Base-by-base conservation (phyloP, 2,329 filamentous ascomycete genomes). In the Karstenula rhodostoma region DNA sequence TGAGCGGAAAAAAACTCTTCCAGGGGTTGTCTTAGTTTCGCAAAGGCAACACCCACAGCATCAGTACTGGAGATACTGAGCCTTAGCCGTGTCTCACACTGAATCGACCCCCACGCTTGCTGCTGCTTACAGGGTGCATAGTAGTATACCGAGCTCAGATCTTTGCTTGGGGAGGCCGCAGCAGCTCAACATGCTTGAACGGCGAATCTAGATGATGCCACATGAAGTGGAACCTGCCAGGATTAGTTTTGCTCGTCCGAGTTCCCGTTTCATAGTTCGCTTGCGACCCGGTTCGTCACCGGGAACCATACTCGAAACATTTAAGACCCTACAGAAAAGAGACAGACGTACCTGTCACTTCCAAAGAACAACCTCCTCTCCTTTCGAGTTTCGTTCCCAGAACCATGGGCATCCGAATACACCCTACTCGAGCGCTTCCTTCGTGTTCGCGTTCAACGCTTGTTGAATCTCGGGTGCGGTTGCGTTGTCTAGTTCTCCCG, bases 321-420 rank as follows among this genome's bases (percentile, higher is more conserved):
- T 17, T 15, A n/a, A 29, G 22, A 27, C 5, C n/a, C 42, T 7
- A 25, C 6, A 13, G 33, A 42, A 52, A 47, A 32, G 32, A 57
- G 47, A 52, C 15, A 33, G n/a, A 77, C 77, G 61, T 73, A 84
- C 86, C 87, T 81, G 78, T 94, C 91, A 77, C 90, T 93, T 2
- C 91, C 91, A 77, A 94, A 94, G 73, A 93, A 92, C 0, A 89
- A 86, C 88, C 51, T 82, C 82, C 58, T 82, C 75, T 0, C 89
- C 89, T 62, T 84, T 75, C 1, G 71, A 74, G 67, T 90, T 87
- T 19, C 81, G 83, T 3, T 88, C 90, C 84, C 87, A 89, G 61
- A 91, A 82, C 91, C 91, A 94, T 1, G 92, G 92, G 52, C 87
- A 87, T 0, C 92, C 92, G 76, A 91, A 94, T 0, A 91, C 91